These are phyloP conservation scores for Sporisorium iseilematis-ciliati DNA, from an alignment of 1,284 basidiomycete species.

Conservation along the genomic window DNA sequence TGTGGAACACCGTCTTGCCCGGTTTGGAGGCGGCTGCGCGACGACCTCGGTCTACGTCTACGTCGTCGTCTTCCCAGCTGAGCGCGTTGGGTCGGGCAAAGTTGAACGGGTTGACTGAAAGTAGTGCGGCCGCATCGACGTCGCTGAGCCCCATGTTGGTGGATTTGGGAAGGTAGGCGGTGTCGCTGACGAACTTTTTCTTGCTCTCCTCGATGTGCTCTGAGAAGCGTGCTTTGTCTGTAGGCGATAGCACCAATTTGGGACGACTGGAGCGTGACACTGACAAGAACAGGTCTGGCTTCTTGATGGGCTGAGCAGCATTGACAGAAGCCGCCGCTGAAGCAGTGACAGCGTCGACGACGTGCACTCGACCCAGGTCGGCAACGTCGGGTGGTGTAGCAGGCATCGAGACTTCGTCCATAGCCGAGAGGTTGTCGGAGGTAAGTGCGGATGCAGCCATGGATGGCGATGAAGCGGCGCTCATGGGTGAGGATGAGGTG, in stretches of 20 bases:
- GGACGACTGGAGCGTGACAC: constrained; percentile 17
- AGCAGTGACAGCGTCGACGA: constrained; percentile 8
- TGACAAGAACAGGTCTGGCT: constrained; percentile 34
- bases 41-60: constrained; percentile 39
- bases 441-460: constrained; percentile 26
- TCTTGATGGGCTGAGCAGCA: constrained; percentile 9
- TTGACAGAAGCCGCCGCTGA: constrained; percentile 19
- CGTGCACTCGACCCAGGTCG: constrained; percentile 9
- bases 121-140: constrained; percentile 39
- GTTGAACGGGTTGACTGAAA: constrained; percentile 51
- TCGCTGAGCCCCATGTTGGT: constrained; percentile 56
- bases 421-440: constrained; percentile 22
- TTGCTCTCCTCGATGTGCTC: constrained; percentile 39
- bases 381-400: constrained; percentile 40
- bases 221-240: constrained; percentile 32
- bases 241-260: constrained; percentile 31
- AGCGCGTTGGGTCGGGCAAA: constrained; percentile 16
- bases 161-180: constrained; percentile 48
- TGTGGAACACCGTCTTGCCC: constrained; percentile 34
- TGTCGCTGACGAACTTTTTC: constrained; percentile 46
- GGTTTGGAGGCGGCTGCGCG: constrained; percentile 4
- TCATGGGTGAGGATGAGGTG: constrained; percentile 18
- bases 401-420: constrained; percentile 48
- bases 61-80: constrained; percentile 51
- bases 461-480: constrained; percentile 35